Percentiles rank a stretch among this genome's conserved stretches.
Evolutionary conservation across 2,329 filamentous ascomycete species (phyloP).

Genomic region (Pseudocercospora cruenta): DNA sequence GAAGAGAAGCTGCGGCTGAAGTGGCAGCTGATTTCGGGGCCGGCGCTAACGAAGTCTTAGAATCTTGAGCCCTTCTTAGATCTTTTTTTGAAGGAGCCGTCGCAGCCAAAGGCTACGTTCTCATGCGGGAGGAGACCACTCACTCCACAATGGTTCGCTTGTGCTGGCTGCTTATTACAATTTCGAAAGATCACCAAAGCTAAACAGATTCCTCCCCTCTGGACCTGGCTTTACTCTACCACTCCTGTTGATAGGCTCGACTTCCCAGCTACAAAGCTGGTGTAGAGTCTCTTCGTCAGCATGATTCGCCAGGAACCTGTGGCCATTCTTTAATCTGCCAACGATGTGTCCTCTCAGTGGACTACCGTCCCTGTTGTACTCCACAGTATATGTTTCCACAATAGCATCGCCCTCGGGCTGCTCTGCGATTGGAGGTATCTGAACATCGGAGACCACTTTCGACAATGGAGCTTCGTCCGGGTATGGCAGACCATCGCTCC

Average conservation of each 20-base stretch:
- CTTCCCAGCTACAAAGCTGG: conserved; percentile 47
- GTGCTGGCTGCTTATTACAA: conserved; percentile 14
- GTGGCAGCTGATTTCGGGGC: background rate
- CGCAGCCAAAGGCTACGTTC: background rate
- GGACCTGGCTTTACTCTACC: conserved; percentile 49
- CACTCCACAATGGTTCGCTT: background rate
- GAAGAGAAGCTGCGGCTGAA: background rate
- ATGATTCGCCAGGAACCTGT: conserved; percentile 62
- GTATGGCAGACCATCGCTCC: conserved; percentile 47
- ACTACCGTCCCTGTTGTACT: conserved; percentile 56
- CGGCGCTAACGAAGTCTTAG: background rate
- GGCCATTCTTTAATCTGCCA: conserved; percentile 52
- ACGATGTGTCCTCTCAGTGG: conserved; percentile 56
- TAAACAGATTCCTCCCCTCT: conserved; percentile 47
- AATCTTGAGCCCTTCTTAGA: background rate
- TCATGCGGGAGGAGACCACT: no score
- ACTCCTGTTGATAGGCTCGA: conserved; percentile 54
- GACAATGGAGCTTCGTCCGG: conserved; percentile 53
- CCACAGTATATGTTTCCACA: conserved; percentile 66
- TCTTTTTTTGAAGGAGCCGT: background rate
- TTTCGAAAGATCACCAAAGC: conserved; percentile 26
- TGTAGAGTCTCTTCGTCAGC: conserved; percentile 54
- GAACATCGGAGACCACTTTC: conserved; percentile 44
- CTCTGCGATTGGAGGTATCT: conserved; percentile 46
- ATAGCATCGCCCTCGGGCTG: conserved; percentile 55